Base-by-base conservation (phyloP, 805 yeast species). In the Barnettozyma sp. region DNA sequence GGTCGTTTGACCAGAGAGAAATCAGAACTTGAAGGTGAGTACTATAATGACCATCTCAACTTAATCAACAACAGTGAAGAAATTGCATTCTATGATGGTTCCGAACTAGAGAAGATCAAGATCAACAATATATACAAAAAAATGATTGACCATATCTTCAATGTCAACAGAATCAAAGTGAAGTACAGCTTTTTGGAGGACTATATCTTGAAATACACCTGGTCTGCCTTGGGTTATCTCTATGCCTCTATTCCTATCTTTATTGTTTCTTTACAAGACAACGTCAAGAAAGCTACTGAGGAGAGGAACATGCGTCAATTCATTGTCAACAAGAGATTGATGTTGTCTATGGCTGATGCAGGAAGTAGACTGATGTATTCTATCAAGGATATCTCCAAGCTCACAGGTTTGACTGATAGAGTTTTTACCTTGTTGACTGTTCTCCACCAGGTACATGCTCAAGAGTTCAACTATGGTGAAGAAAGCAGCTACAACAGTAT, bases 211-310 rank as follows among this genome's bases (percentile, higher is more conserved):
- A 88, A 87, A 60, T 86, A 84, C 54, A 76, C 90, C 10, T 88
- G 97, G 97, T 86, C 95, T 4, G 95, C 94, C 0, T 71, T 88
- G 61, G 96, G 97, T n/a, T 87, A 86, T 55, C 59, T 87, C 16
- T 87, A 85, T 62, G 84, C 95, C 0, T 82, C 95, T 1, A 70
- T 88, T 43, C 97, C 97, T 3, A 88, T 88, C 13, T 74, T 87
- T 35, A 56, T 85, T 39, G 79, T 78, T 14, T 57, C 68, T 4
- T 45, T 69, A 41, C 55, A 54, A 13, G 49, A 42, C 19, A 40
- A 39, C 22, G 41, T 44, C 10, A 46, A 47, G 35, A 38, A 30
- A 7, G 45, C 54, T 26, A 49, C 58, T 13, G 71, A 61, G 49
- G 71, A 74, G 39, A 69, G 67, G 39, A 79, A 78, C 50, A 85